Percentiles rank a stretch among this genome's conserved stretches.
phyloP scores from a whole-genome alignment of 768 basidiomycete species.

The Lentinula sp. region DNA sequence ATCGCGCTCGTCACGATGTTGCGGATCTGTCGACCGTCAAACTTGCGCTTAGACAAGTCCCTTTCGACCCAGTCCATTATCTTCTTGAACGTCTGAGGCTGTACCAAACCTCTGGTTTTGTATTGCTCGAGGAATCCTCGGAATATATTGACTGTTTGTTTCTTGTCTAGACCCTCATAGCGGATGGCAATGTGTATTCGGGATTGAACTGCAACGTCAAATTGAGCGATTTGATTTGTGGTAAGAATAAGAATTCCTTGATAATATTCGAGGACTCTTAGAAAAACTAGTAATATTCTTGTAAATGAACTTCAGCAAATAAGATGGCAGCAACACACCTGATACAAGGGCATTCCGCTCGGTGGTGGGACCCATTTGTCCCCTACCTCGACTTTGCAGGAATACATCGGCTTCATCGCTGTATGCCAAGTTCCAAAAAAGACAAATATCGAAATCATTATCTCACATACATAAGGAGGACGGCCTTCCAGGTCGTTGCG shows the following conservation, averaged over 20 bases:
- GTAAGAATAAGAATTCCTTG: slow-evolving; percentile 29
- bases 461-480: slow-evolving; percentile 18
- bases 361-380: slow-evolving; percentile 11
- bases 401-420: slow-evolving; percentile 30
- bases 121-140: not conserved
- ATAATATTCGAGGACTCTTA: slow-evolving; percentile 30
- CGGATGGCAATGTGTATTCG: not conserved
- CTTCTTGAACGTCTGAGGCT: not conserved
- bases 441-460: not conserved
- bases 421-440: too few species aligned
- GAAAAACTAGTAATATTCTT: slow-evolving; percentile 13
- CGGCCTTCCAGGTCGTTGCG: slow-evolving; percentile 26
- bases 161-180: not conserved
- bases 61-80: not conserved
- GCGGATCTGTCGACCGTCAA: not conserved
- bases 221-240: slow-evolving; percentile 22
- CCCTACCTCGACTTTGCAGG: slow-evolving; percentile 16
- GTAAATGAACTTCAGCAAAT: not conserved
- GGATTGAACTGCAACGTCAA: slow-evolving; percentile 13
- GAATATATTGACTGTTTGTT: not conserved
- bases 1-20: not conserved
- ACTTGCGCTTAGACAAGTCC: not conserved
- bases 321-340: not conserved
- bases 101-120: not conserved
- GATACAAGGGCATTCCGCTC: slow-evolving; percentile 26